Percentiles rank a stretch among this genome's conserved stretches.
Conservation (phyloP, 148 eudicot genomes). For the Cornus florida region DNA sequence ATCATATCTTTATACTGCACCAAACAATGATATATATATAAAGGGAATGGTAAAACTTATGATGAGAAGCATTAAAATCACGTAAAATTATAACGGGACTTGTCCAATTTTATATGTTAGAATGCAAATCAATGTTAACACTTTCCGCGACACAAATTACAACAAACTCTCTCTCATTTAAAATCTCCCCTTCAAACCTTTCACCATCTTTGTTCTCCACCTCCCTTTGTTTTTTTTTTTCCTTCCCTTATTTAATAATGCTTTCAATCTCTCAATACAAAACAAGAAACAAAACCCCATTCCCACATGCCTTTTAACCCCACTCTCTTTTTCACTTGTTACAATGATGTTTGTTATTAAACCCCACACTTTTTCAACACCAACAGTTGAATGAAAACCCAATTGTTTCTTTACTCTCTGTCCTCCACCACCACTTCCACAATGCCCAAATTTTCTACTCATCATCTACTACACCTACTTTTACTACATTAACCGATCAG, state of each 20-base stretch:
- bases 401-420: background rate
- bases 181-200: constrained; percentile 17
- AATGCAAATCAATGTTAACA: constrained; percentile 27
- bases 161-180: constrained; percentile 15
- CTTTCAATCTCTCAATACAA: constrained; percentile 23
- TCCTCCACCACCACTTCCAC: constrained; percentile 22
- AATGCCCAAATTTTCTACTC: constrained; percentile 18
- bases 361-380: constrained; percentile 12
- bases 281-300: constrained; percentile 22
- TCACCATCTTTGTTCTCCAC: background rate
- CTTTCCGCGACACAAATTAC: constrained; percentile 33
- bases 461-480: background rate
- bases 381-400: constrained; percentile 10
- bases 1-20: no score
- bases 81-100: no score
- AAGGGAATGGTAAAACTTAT: no score
- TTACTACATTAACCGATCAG: constrained; percentile 72
- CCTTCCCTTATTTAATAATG: constrained; percentile 24
- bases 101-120: constrained; percentile 8
- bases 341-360: constrained; percentile 11
- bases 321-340: constrained; percentile 29
- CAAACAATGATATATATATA: no score
- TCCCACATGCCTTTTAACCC: constrained; percentile 7
- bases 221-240: no score
- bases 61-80: no score